Conservation (phyloP, 768 basidiomycete genomes). For the Tulasnella calospora region DNA sequence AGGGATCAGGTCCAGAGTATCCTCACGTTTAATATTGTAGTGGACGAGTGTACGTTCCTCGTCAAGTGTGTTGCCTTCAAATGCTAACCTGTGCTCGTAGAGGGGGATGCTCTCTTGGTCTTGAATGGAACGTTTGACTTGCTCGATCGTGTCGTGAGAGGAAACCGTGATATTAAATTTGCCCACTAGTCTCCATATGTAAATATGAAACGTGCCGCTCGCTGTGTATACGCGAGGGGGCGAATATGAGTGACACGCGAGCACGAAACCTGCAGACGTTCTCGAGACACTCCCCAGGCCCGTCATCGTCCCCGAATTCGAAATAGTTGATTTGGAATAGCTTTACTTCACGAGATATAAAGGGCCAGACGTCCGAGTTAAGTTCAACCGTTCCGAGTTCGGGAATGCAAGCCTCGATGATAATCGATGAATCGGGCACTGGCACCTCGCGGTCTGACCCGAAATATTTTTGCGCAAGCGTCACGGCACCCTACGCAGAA, state of each 20-base stretch:
- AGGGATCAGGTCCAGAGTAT: not conserved
- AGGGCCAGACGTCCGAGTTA: not conserved
- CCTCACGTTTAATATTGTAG: not conserved
- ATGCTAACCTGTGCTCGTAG: constrained; percentile 37
- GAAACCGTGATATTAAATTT: constrained; percentile 33
- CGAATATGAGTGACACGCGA: not conserved
- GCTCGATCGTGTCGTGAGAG: constrained; percentile 35
- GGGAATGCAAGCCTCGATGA: not conserved
- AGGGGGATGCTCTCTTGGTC: constrained; percentile 38
- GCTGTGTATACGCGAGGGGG: not conserved
- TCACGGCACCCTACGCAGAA: not conserved
- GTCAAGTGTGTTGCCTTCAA: constrained; percentile 36
- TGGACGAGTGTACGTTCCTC: too few species aligned
- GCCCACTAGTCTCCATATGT: constrained; percentile 28
- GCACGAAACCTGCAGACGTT: not conserved
- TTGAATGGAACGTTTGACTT: constrained; percentile 36
- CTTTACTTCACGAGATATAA: not conserved
- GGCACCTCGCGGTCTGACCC: not conserved
- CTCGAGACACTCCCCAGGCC: not conserved
- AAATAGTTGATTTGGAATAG: not conserved
- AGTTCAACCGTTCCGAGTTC: not conserved
- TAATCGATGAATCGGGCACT: too few species aligned
- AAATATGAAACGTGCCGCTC: not conserved
- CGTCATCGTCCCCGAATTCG: not conserved
- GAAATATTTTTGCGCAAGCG: not conserved